Conservation (phyloP, 202 grass and related monocot species). For the Musa balbisiana region DNA sequence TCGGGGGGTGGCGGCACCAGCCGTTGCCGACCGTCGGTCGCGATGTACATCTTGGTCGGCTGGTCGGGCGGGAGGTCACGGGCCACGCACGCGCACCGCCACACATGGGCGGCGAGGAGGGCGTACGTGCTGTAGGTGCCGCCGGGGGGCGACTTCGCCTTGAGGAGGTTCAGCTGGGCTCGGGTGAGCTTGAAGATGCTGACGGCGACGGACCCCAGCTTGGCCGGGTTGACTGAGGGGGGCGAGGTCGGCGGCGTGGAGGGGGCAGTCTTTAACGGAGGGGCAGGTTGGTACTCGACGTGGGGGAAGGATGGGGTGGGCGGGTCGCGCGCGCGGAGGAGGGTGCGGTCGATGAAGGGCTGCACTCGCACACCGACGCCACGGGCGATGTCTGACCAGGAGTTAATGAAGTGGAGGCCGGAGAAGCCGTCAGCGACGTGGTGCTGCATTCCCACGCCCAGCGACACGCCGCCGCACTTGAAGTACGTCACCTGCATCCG, state of each 20-base stretch:
- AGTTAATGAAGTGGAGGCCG: slow-evolving; percentile 84
- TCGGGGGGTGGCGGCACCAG: slow-evolving; percentile 52
- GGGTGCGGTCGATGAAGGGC: slow-evolving; percentile 72
- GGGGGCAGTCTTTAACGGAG: slow-evolving; percentile 32
- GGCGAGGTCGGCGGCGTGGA: slow-evolving; percentile 1
- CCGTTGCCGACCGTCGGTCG: slow-evolving; percentile 70
- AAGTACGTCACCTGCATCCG: slow-evolving; percentile 64
- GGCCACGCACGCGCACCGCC: slow-evolving; percentile 62
- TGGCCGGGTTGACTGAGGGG: background rate
- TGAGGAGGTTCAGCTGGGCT: slow-evolving; percentile 39
- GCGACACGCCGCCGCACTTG: slow-evolving; percentile 69
- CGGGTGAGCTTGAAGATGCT: slow-evolving; percentile 66
- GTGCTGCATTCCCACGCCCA: slow-evolving; percentile 93
- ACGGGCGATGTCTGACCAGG: slow-evolving; percentile 74
- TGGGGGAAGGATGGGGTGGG: slow-evolving; percentile 60
- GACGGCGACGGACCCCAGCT: slow-evolving; percentile 33
- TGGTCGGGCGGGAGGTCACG: slow-evolving; percentile 54
- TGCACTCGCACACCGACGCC: slow-evolving; percentile 37
- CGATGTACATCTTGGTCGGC: slow-evolving; percentile 69
- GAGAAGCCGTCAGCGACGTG: slow-evolving; percentile 78
- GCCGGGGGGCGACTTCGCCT: slow-evolving; percentile 27
- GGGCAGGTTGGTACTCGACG: slow-evolving; percentile 70
- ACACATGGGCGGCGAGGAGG: slow-evolving; percentile 64
- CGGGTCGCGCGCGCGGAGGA: slow-evolving; percentile 61
- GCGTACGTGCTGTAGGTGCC: slow-evolving; percentile 44